Percentiles rank a stretch among this genome's conserved stretches.
phyloP scores from a whole-genome alignment of 2,329 filamentous ascomycete genomes.

The Colletotrichum limetticola region DNA sequence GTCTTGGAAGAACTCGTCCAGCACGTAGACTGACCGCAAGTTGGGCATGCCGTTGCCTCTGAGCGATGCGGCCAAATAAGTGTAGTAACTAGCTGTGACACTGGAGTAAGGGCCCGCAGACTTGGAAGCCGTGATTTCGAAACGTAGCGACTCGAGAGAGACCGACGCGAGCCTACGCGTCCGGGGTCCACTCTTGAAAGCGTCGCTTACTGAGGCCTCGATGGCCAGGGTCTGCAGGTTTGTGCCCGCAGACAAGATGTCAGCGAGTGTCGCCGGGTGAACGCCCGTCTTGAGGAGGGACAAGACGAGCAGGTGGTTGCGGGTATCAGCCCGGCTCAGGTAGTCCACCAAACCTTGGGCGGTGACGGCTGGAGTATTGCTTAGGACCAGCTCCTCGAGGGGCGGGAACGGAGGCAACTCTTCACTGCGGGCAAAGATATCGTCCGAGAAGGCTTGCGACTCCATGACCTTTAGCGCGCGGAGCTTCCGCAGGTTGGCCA shows the following conservation, averaged over 20 bases:
- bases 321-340: constrained; percentile 69
- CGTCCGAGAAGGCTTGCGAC: constrained; percentile 77
- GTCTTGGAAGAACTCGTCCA: constrained; percentile 85
- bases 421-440: constrained; percentile 75
- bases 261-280: constrained; percentile 68
- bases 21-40: constrained; percentile 83
- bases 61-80: constrained; percentile 86
- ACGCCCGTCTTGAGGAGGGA: constrained; percentile 80
- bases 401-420: constrained; percentile 79
- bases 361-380: constrained; percentile 78
- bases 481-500: constrained; percentile 74
- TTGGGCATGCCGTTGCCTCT: constrained; percentile 79
- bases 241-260: constrained; percentile 67
- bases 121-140: constrained; percentile 77
- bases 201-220: constrained; percentile 59
- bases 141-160: constrained; percentile 79
- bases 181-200: constrained; percentile 59
- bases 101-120: constrained; percentile 67
- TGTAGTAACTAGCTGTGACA: constrained; percentile 76
- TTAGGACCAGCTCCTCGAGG: constrained; percentile 77
- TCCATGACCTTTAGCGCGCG: constrained; percentile 80
- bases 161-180: constrained; percentile 73
- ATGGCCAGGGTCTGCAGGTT: constrained; percentile 68
- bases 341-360: constrained; percentile 76
- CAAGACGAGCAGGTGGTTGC: constrained; percentile 72